These are phyloP conservation scores for Corymbia maculata DNA, from an alignment of 345 rosid species.

Conservation along the genomic window DNA sequence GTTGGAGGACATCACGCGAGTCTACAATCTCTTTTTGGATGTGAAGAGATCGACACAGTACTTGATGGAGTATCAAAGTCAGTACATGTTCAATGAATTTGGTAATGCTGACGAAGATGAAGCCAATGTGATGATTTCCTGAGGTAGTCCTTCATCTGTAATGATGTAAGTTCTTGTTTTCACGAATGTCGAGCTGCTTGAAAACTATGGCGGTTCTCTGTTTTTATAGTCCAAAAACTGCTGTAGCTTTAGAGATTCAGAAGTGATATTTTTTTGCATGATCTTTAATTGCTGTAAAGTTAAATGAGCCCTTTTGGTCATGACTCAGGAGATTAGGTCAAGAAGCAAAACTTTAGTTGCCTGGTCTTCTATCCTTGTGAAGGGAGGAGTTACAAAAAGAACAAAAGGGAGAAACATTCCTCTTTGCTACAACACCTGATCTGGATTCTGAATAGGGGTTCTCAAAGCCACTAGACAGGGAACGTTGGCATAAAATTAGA, in stretches of 20 bases:
- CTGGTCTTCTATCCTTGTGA: not conserved
- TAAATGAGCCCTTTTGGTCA: not conserved
- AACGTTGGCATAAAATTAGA: not conserved
- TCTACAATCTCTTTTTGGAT: constrained; percentile 73
- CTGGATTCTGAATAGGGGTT: not conserved
- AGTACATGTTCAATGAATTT: constrained; percentile 81
- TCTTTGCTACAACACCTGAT: not conserved
- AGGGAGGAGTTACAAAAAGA: not conserved
- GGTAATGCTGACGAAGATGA: constrained; percentile 28
- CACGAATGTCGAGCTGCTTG: not conserved
- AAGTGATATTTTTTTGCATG: not conserved
- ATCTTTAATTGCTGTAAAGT: not conserved
- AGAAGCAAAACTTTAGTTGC: not conserved
- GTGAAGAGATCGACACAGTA: constrained; percentile 92
- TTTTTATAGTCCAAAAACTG: not conserved
- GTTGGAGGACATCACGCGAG: constrained; percentile 61
- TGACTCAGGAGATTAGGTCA: not conserved
- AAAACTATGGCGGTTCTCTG: not conserved
- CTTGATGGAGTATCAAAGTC: constrained; percentile 77
- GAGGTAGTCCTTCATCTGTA: not conserved
- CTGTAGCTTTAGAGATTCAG: not conserved
- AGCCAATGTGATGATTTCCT: constrained; percentile 36
- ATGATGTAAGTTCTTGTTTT: not conserved
- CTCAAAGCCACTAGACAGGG: not conserved
- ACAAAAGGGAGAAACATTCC: not conserved